Conservation (phyloP, 169 alveolate species). For the Eimeria maxima region DNA sequence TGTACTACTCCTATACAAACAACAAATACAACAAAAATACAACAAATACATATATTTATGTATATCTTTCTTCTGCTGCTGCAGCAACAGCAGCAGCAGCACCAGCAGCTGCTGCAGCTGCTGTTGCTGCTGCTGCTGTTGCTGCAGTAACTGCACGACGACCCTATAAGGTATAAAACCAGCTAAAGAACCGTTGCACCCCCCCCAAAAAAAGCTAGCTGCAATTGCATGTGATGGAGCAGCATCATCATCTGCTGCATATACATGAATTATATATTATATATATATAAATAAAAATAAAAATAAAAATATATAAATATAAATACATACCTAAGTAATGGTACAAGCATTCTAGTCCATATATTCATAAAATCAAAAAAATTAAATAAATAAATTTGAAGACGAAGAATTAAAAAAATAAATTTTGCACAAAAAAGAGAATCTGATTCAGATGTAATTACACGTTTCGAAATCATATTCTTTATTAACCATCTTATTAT, state of each 20-base stretch:
- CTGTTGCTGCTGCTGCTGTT: too few species aligned
- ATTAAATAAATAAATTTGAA: slow-evolving; percentile 66
- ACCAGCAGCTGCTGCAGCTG: slow-evolving; percentile 8
- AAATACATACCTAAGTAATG: slow-evolving; percentile 26
- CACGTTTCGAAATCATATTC: slow-evolving; percentile 74
- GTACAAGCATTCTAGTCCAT: slow-evolving; percentile 77
- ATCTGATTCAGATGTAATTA: slow-evolving; percentile 73
- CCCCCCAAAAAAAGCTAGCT: too few species aligned
- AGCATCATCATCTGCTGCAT: too few species aligned
- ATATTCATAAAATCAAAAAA: slow-evolving; percentile 75
- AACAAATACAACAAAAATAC: background rate
- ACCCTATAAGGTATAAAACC: too few species aligned
- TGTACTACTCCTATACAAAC: slow-evolving; percentile 67
- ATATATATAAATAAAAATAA: too few species aligned
- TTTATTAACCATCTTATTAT: background rate
- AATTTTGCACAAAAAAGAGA: slow-evolving; percentile 81
- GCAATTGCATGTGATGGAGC: too few species aligned
- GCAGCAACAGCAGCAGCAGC: slow-evolving; percentile 47
- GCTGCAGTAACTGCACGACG: too few species aligned
- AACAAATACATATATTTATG: background rate
- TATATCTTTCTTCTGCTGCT: background rate
- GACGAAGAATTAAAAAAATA: slow-evolving; percentile 57
- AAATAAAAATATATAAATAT: too few species aligned
- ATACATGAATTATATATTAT: too few species aligned
- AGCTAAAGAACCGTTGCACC: too few species aligned